These are phyloP conservation scores for Crassisporium funariophilum DNA, from an alignment of 768 basidiomycete genomes.

Conservation along the genomic window DNA sequence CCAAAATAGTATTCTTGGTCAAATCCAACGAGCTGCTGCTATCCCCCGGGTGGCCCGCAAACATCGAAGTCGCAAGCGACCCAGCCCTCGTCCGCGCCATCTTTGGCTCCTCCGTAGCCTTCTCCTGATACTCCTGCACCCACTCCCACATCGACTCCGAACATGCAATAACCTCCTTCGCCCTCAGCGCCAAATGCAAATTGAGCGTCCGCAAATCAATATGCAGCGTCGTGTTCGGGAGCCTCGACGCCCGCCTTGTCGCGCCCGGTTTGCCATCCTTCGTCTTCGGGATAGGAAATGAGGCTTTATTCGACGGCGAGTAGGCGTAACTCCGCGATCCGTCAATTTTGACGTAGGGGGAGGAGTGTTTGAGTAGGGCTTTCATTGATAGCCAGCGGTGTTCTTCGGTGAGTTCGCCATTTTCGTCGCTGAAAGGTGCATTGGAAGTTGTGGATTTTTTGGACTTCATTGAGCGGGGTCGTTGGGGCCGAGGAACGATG, in stretches of 20 bases:
- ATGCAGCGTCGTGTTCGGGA: constrained; percentile 57
- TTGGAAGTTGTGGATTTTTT: constrained; percentile 22
- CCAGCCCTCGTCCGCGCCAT: constrained; percentile 22
- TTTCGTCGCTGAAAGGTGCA: constrained; percentile 8
- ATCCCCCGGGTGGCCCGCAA: constrained; percentile 5
- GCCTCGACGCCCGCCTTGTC: constrained; percentile 29
- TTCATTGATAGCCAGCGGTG: constrained; percentile 37
- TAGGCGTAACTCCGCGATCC: constrained; percentile 42
- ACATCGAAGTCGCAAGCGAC: constrained; percentile 19
- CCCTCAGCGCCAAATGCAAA: constrained; percentile 62
- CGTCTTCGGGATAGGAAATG: constrained; percentile 21
- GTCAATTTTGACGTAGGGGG: constrained; percentile 52
- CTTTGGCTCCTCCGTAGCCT: constrained; percentile 13
- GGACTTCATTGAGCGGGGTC: constrained; percentile 21
- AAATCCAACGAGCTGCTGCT: constrained; percentile 24
- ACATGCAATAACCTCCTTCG: constrained; percentile 68
- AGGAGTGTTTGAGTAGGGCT: constrained; percentile 38
- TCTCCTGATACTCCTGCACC: constrained; percentile 53
- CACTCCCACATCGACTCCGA: constrained; percentile 83
- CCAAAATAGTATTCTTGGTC: constrained; percentile 40
- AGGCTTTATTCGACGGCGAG: constrained; percentile 39
- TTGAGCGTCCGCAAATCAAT: constrained; percentile 62
- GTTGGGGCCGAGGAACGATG: constrained; percentile 30
- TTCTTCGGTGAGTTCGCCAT: constrained; percentile 24
- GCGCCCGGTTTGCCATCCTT: constrained; percentile 13